Percentiles rank a stretch among this genome's conserved stretches.
phyloP scores from a whole-genome alignment of 352 stramenopile genomes.

The Phytophthora crassamura region DNA sequence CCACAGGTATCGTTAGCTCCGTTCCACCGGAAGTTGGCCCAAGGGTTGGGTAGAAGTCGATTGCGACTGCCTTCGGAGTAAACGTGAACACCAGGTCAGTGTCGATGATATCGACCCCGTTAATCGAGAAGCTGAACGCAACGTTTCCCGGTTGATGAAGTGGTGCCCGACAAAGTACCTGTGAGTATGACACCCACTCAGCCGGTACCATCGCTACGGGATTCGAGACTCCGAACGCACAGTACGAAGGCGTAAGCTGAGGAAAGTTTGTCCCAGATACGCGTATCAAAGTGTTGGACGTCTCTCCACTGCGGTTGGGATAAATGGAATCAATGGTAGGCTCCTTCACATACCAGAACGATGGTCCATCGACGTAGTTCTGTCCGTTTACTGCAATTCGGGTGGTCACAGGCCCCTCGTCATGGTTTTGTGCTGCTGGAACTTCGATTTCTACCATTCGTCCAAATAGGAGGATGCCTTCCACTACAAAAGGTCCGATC shows the following conservation, averaged over 20 bases:
- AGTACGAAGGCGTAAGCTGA: conserved; percentile 46
- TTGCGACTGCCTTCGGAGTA: background rate
- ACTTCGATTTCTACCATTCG: conserved; percentile 12
- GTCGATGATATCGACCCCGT: conserved; percentile 55
- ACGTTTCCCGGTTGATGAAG: conserved; percentile 29
- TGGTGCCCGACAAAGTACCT: conserved; percentile 41
- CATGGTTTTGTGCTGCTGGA: background rate
- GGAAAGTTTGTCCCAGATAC: conserved; percentile 38
- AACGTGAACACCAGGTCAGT: conserved; percentile 41
- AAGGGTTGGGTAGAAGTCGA: conserved; percentile 29
- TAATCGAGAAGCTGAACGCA: conserved; percentile 54
- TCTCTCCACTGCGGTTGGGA: conserved; percentile 31
- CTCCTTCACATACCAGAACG: conserved; percentile 52
- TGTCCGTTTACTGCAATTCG: conserved; percentile 50
- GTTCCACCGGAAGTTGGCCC: conserved; percentile 43
- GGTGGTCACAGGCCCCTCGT: conserved; percentile 16
- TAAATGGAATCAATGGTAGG: conserved; percentile 32
- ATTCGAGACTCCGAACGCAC: conserved; percentile 45
- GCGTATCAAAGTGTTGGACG: conserved; percentile 17
- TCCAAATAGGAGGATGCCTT: conserved; percentile 3
- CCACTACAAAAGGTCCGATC: conserved; percentile 30
- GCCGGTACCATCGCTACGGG: conserved; percentile 10
- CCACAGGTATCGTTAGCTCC: conserved; percentile 32
- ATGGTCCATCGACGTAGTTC: conserved; percentile 41
- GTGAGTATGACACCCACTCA: conserved; percentile 33